Conservation (phyloP, 1,284 basidiomycete species). For the Filobasidium uniguttulatum region DNA sequence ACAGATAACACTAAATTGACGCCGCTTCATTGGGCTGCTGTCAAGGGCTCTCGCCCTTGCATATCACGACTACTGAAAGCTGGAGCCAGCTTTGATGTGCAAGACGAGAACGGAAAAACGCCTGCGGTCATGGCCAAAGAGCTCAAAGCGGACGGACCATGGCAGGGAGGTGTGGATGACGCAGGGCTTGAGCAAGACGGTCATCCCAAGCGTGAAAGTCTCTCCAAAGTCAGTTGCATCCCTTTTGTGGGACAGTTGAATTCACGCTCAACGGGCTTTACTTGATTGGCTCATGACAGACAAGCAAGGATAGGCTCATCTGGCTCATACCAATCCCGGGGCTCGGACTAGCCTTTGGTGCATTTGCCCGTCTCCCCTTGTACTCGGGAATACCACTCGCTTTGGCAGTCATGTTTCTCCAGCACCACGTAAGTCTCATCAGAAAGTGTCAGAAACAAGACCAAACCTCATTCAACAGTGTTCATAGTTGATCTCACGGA, state of each 20-base stretch:
- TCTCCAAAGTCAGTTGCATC: no score
- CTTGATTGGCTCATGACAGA: constrained; percentile 32
- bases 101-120: constrained; percentile 74
- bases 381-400: constrained; percentile 74
- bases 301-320: constrained; percentile 63
- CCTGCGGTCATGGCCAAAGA: constrained; percentile 89
- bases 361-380: constrained; percentile 69
- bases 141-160: constrained; percentile 75
- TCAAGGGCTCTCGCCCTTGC: constrained; percentile 73
- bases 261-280: neutral
- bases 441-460: no score
- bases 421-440: constrained; percentile 63
- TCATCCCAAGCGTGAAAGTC: no score
- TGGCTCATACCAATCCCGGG: constrained; percentile 65
- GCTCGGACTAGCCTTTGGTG: constrained; percentile 69
- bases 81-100: constrained; percentile 66
- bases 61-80: constrained; percentile 73
- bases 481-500: constrained; percentile 59
- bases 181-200: constrained; percentile 40
- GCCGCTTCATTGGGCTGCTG: constrained; percentile 97
- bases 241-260: neutral
- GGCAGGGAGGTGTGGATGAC: constrained; percentile 74
- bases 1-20: constrained; percentile 72
- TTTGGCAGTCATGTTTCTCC: constrained; percentile 70
- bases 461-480: neutral